phyloP scores from a whole-genome alignment of 1,139 yeast genomes.

The Sugiyamaella sp. region DNA sequence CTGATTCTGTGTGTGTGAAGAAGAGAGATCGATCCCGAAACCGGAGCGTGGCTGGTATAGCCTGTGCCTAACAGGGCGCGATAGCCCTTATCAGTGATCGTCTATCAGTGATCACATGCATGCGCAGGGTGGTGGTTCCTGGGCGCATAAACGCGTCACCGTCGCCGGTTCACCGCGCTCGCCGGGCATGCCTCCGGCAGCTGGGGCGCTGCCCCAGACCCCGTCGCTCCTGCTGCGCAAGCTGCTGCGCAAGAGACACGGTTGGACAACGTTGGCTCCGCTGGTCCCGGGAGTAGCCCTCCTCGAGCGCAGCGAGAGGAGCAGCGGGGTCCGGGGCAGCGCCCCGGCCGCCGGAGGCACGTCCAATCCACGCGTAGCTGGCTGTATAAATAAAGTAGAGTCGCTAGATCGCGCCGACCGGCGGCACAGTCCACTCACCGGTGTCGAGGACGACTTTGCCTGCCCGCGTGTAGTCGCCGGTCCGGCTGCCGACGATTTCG shows the following conservation, averaged over 20 bases:
- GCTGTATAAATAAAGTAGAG: not conserved
- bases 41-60: not conserved
- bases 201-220: no score
- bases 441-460: conserved; percentile 30
- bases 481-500: conserved; percentile 23
- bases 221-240: no score
- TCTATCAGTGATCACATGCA: not conserved
- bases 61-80: not conserved
- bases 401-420: conserved; percentile 28
- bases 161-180: not conserved
- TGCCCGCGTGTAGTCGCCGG: conserved; percentile 38
- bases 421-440: conserved; percentile 30
- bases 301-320: not conserved
- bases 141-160: not conserved
- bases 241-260: no score
- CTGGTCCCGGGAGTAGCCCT: no score
- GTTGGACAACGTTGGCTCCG: not conserved
- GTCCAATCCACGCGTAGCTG: not conserved
- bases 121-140: not conserved
- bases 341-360: conserved; percentile 5
- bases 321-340: conserved; percentile 3
- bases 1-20: no score
- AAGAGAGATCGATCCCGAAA: no score
- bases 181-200: no score
- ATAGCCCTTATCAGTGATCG: not conserved